These are phyloP conservation scores for Beauveria caledonica DNA, from an alignment of 2,329 filamentous ascomycete genomes.

Conservation along the genomic window DNA sequence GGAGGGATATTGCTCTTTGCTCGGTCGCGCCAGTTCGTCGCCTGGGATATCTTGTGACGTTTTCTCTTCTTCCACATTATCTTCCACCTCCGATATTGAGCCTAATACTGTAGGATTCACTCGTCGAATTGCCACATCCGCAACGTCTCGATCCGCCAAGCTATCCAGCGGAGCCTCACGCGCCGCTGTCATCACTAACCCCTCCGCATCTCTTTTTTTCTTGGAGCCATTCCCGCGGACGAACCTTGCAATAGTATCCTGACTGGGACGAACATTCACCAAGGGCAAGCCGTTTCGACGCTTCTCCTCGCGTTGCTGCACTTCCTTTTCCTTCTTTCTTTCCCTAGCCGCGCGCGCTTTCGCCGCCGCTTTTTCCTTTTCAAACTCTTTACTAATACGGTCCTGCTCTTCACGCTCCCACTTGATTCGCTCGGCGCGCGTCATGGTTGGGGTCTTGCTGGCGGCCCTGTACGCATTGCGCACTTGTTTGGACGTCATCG, in stretches of 20 bases:
- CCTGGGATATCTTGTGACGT: neutral
- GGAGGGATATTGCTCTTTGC: neutral
- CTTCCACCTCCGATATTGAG: neutral
- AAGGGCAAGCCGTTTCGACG: conserved; percentile 45
- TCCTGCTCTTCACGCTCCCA: conserved; percentile 43
- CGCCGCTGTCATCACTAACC: conserved; percentile 8
- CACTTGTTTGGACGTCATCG: conserved; percentile 36
- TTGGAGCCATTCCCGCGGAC: conserved; percentile 28
- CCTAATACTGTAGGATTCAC: neutral
- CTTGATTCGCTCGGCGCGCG: conserved; percentile 30
- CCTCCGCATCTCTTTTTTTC: conserved; percentile 23
- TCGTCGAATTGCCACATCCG: neutral
- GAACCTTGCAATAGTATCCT: conserved; percentile 49
- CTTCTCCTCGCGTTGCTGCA: conserved; percentile 39
- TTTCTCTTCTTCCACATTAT: neutral
- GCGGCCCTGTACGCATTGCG: conserved; percentile 30
- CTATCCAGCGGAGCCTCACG: conserved; percentile 6
- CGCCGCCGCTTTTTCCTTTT: conserved; percentile 38
- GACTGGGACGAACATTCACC: conserved; percentile 46
- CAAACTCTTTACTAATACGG: conserved; percentile 43
- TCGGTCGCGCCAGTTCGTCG: neutral
- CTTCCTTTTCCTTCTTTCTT: conserved; percentile 47
- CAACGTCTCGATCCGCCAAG: conserved; percentile 10
- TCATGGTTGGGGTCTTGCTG: conserved; percentile 28
- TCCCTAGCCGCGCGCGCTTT: conserved; percentile 44